A percentile compares a stretch with the other conserved stretches of the same genome.
phyloP scores from a whole-genome alignment of 192 early-diverging fungal genomes.

The Nowakowskiella sp. region DNA sequence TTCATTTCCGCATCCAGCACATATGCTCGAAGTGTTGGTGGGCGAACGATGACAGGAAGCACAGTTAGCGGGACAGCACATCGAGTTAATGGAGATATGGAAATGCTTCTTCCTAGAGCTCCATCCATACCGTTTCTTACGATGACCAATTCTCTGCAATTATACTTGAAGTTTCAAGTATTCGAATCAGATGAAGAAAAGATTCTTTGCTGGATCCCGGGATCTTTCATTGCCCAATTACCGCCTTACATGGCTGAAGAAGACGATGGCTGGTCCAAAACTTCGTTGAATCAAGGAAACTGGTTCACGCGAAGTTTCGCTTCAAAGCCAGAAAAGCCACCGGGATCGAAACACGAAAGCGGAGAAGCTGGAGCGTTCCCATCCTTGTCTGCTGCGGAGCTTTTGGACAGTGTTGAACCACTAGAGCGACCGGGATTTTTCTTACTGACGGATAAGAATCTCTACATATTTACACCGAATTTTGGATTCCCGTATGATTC shows the following conservation, averaged over 20 bases:
- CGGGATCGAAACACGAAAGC: not conserved
- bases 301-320: not conserved
- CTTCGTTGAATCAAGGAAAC: conserved; percentile 12
- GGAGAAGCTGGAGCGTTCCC: not conserved
- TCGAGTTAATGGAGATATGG: not conserved
- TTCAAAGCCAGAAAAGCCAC: not conserved
- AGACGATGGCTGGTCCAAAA: conserved; percentile 7
- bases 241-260: conserved; percentile 21
- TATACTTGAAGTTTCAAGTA: conserved; percentile 36
- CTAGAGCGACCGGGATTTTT: conserved; percentile 32
- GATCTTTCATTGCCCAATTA: conserved; percentile 24
- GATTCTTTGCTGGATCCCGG: conserved; percentile 37
- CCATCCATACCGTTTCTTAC: conserved; percentile 38
- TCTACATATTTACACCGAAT: conserved; percentile 38
- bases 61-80: not conserved
- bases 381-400: not conserved
- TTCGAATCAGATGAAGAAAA: conserved; percentile 28
- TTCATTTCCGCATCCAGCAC: not conserved
- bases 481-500: conserved; percentile 29
- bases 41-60: not conserved
- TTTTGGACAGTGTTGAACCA: conserved; percentile 15
- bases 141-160: conserved; percentile 41
- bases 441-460: conserved; percentile 28
- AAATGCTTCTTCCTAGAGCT: conserved; percentile 19
- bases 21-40: not conserved